Base-by-base conservation (phyloP, 2,329 filamentous ascomycete genomes). In the Plenodomus lindquistii region DNA sequence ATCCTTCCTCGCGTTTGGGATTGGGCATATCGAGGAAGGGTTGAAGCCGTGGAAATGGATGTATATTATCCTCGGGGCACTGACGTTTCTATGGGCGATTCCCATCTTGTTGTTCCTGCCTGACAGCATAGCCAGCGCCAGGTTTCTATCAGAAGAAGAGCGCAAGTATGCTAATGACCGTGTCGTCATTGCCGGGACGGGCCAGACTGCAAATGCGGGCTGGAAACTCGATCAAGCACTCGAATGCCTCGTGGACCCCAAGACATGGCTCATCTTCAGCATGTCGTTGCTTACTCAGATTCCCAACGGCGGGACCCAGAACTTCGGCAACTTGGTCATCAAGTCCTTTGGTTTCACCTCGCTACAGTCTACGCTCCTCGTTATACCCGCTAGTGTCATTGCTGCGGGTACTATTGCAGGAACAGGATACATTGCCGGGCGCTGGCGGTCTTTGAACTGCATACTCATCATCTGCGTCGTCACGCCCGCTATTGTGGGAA, bases 321-420 rank as follows among this genome's bases (percentile, higher is more conserved):
- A 55, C 17, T 61, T 61, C 37, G 51, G 49, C 7, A 59, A 57
- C 38, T 61, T 79, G 0, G 74, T 77, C 37, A 74, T 77, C 52
- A 76, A 75, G 20, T 75, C 72, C 0, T 77, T 77, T 41, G 75
- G 75, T 3, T 78, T 77, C 49, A 70, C 53, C 11, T 71, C 56
- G 35, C 62, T 67, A 37, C 68, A 73, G 29, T 72, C 71, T 9
- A 73, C 71, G 0, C 59, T 66, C 4, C 50, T 63, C 40, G 43
- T 47, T 36, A 57, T 63, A 16, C 58, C 60, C 2, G 40, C 50
- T 9, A 56, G 51, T 16, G 40, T 60, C 31, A 59, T 63, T 34
- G 21, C 60, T 7, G 56, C 51, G 15, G 44, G 40, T 11, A 57
- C 53, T 3, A 57, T 59, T 17, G 39, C 41, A 6, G 53, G 50